Percentiles rank a stretch among this genome's conserved stretches.
Conservation (phyloP, 2,329 filamentous ascomycete species). For the Chaetomium strumarium region DNA sequence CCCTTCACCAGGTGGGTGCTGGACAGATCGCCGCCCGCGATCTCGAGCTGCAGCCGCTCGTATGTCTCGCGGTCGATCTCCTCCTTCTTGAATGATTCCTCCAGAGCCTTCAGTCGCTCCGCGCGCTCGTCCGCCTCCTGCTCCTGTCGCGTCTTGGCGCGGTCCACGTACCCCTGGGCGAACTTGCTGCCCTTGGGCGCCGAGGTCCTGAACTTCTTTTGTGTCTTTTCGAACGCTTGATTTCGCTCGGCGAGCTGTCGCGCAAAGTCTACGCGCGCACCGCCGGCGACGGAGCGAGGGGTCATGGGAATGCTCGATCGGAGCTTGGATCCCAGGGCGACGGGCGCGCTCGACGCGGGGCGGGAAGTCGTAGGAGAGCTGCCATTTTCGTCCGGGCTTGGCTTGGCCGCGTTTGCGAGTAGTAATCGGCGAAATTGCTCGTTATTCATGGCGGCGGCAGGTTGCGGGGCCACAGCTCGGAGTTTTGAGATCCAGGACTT, state of each 20-base stretch:
- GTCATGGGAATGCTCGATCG: constrained; percentile 89
- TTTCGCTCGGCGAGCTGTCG: constrained; percentile 75
- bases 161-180: constrained; percentile 76
- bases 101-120: constrained; percentile 67
- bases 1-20: constrained; percentile 90
- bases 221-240: constrained; percentile 41
- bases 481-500: background rate
- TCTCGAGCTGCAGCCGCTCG: constrained; percentile 65
- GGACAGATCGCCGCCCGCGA: constrained; percentile 72
- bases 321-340: constrained; percentile 67
- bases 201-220: constrained; percentile 71
- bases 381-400: constrained; percentile 39
- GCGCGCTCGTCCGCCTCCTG: constrained; percentile 50
- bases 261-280: constrained; percentile 61
- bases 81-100: constrained; percentile 74
- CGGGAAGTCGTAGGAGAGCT: constrained; percentile 30
- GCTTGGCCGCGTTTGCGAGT: constrained; percentile 42
- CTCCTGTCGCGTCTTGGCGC: constrained; percentile 58
- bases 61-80: constrained; percentile 79
- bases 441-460: constrained; percentile 71
- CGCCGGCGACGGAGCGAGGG: constrained; percentile 59
- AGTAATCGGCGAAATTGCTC: constrained; percentile 84
- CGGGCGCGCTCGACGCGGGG: constrained; percentile 30
- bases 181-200: constrained; percentile 79
- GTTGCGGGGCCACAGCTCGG: background rate